Evolutionary conservation across 106 monocot genomes (phyloP).

Genomic region (Allium fistulosum): DNA sequence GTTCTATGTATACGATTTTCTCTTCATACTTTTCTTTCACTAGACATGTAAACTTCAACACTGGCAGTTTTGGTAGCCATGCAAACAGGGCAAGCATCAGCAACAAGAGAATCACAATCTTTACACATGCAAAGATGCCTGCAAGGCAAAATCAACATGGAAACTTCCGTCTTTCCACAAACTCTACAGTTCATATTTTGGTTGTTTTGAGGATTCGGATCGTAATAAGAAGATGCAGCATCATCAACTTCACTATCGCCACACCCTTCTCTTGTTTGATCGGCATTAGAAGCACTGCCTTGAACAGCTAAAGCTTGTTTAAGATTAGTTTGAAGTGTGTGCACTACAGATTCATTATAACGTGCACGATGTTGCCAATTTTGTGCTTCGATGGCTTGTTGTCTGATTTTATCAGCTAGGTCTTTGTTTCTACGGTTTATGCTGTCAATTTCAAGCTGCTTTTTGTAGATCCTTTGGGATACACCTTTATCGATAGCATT

Average conservation of each 20-base stretch:
- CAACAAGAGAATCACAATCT: slow-evolving; percentile 34
- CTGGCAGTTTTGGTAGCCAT: slow-evolving; percentile 23
- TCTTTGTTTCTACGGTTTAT: slow-evolving; percentile 52
- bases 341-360: slow-evolving; percentile 57
- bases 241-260: slow-evolving; percentile 59
- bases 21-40: not conserved
- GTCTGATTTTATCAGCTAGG: slow-evolving; percentile 41
- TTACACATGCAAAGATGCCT: slow-evolving; percentile 71
- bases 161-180: slow-evolving; percentile 43
- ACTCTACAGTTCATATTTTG: slow-evolving; percentile 27
- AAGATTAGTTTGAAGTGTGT: slow-evolving; percentile 34
- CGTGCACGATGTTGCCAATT: slow-evolving; percentile 49
- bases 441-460: slow-evolving; percentile 46
- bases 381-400: slow-evolving; percentile 37
- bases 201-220: not conserved
- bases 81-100: slow-evolving; percentile 65
- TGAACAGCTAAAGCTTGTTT: slow-evolving; percentile 39
- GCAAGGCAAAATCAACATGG: slow-evolving; percentile 62
- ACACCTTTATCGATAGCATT: slow-evolving; percentile 23
- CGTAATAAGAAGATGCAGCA: slow-evolving; percentile 20
- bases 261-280: slow-evolving; percentile 35
- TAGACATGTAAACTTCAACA: slow-evolving; percentile 51
- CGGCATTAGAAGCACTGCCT: slow-evolving; percentile 5
- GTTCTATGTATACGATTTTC: not conserved
- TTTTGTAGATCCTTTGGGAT: slow-evolving; percentile 31